Evolutionary conservation across 1,139 yeast genomes (phyloP), one percentile per base, ranked within the genome.

Genomic region (Hansenula lynferdii): DNA sequence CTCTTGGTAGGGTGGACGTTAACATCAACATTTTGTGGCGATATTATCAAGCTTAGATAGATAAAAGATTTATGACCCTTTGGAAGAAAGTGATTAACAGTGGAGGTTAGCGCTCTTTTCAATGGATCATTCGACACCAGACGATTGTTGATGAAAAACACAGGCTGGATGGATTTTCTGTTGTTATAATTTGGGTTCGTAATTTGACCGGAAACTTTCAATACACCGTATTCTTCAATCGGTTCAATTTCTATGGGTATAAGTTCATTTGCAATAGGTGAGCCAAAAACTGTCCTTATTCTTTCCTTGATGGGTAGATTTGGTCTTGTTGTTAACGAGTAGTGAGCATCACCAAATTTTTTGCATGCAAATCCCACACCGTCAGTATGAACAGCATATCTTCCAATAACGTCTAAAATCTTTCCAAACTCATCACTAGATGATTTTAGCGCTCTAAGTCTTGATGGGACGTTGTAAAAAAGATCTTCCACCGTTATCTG

Each of bases 1-100:
- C 94, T 70, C 53, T 92, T 92, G 0, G 98, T 92, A 0, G 99
- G 99, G 55, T 94, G 98, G 9, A 94, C 80, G 57, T 92, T 92
- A 10, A 92, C 98, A 57, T 92, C 99, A 12, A 92, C 69, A 43
- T 82, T 80, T 25, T 64, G 65, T 1, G 97, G 85, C 16, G 70
- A 66, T 6, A 92, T 77, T 28, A 68, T 67, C 18, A 92, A 57
- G 34, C 86, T 71, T 39, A 92, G 47, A 59, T 89, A 92, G 1
- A 86, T 71, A 56, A 92, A 92, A 0, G 96, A 85, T 47, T 73
- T 79, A 34, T 74, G 75, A 0, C 95, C 95, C 46, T 82, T 85
- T 0, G 97, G 96, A 14, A 92, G 62, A 56, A 77, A 85, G 11
- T 71, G 65, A 18, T 75, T 68, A 50, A 82, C 87, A 0, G 85